Conservation (phyloP, 2,329 filamentous ascomycete species). For the Colletotrichum camelliae region DNA sequence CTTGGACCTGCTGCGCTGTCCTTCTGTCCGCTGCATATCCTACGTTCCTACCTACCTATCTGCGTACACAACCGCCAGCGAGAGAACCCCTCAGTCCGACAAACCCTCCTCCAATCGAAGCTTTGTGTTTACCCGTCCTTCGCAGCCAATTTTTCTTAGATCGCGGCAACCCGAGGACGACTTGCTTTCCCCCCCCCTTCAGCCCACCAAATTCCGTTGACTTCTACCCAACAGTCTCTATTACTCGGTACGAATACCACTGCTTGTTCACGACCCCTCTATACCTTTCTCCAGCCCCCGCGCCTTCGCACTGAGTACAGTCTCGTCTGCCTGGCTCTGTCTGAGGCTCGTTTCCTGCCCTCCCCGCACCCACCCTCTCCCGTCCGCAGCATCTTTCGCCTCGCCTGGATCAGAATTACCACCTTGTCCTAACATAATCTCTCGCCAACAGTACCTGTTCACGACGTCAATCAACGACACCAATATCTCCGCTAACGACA, state of each 20-base stretch:
- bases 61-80: conserved; percentile 3
- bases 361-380: conserved; percentile 3
- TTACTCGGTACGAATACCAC: conserved; percentile 3
- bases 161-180: conserved; percentile 16
- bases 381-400: not conserved
- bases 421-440: not conserved
- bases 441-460: not conserved
- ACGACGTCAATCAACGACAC: not conserved
- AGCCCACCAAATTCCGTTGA: not conserved
- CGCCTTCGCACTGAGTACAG: not conserved
- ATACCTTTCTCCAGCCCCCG: not conserved
- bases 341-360: not conserved
- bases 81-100: conserved; percentile 4
- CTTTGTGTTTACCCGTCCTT: conserved; percentile 20
- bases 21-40: not conserved
- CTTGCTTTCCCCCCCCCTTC: not conserved
- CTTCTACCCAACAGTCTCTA: not conserved
- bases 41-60: not conserved
- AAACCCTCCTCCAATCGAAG: conserved; percentile 18
- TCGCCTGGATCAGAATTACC: not conserved
- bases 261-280: not conserved
- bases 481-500: not conserved
- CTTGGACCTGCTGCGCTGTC: not conserved
- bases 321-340: not conserved
- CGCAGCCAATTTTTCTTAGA: conserved; percentile 16